Evolutionary conservation across 2,329 filamentous ascomycete genomes (phyloP), one percentile per base, ranked within the genome.

Genomic region (Colletotrichum aenigma): DNA sequence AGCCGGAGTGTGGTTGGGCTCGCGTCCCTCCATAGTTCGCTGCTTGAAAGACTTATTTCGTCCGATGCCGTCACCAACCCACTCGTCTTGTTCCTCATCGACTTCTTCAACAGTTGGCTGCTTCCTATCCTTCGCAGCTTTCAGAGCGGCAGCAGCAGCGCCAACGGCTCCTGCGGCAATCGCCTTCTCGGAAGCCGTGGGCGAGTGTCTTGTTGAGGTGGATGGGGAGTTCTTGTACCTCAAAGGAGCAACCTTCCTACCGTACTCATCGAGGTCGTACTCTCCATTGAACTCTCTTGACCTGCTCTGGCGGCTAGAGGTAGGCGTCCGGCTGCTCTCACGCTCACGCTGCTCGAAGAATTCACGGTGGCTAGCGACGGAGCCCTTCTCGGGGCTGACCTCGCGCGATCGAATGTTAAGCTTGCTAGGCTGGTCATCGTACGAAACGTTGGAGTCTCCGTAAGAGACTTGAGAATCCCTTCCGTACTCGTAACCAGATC

Each of bases 21-120:
- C 86, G 72, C 88, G 89, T 9, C 89, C 89, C 64, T 90, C 88
- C 81, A 90, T 86, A 2, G 91, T 90, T 36, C 92, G 90, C 79
- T 93, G 91, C 82, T 93, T 93, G 84, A 93, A 93, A 1, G 92
- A 93, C 80, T 89, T 90, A 80, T 93, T 91, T 74, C 91, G 86
- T 67, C 87, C 87, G 13, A 92, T 89, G 18, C 91, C 91, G 10
- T 86, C 89, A 6, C 85, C 85, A 55, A 85, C 80, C 71, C 85
- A 88, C 24, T 84, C 83, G 6, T 82, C 77, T 6, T 79, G 81
- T 8, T 84, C 82, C 21, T 83, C 81, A 36, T 84, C 81, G 4
- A 80, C 80, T 1, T 83, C 81, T 52, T 84, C 81, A 2, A 80
- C 81, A 0, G 82, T 78, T 4, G 84, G 81, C 34, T 87, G 85